Percentiles rank a stretch among this genome's conserved stretches.
Evolutionary conservation across 257 asterid species (phyloP).

Genomic region (Buddleja alternifolia): DNA sequence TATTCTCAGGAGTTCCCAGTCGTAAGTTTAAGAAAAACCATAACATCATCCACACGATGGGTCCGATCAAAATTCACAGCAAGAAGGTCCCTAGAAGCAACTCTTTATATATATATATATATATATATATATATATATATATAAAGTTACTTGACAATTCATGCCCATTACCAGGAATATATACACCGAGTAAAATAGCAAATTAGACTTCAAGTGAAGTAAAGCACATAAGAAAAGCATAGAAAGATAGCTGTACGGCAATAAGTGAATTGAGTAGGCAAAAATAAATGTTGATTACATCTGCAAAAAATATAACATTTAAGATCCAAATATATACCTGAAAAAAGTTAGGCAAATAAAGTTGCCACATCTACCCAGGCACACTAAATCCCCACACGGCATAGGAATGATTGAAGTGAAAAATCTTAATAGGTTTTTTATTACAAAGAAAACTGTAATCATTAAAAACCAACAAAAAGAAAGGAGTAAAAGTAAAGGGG

Average conservation of each 20-base stretch:
- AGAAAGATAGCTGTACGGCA: slow-evolving; percentile 1
- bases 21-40: too few species aligned
- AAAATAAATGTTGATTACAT: slow-evolving; percentile 31
- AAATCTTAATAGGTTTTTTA: slow-evolving; percentile 40
- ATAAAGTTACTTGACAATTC: too few species aligned
- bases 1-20: too few species aligned
- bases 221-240: neutral
- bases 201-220: neutral
- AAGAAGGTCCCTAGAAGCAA: too few species aligned
- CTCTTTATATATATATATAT: too few species aligned
- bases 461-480: slow-evolving; percentile 23
- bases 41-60: too few species aligned
- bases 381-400: slow-evolving; percentile 28
- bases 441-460: slow-evolving; percentile 42
- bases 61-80: too few species aligned
- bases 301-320: slow-evolving; percentile 30
- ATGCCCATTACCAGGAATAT: too few species aligned
- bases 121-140: too few species aligned
- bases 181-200: neutral
- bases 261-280: slow-evolving; percentile 2
- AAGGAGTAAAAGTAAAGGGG: neutral
- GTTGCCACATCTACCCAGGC: slow-evolving; percentile 26
- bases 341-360: slow-evolving; percentile 5
- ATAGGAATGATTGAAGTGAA: slow-evolving; percentile 35
- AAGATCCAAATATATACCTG: slow-evolving; percentile 19